Evolutionary conservation across 345 rosid genomes (phyloP).

Genomic region (Jatropha curcas): DNA sequence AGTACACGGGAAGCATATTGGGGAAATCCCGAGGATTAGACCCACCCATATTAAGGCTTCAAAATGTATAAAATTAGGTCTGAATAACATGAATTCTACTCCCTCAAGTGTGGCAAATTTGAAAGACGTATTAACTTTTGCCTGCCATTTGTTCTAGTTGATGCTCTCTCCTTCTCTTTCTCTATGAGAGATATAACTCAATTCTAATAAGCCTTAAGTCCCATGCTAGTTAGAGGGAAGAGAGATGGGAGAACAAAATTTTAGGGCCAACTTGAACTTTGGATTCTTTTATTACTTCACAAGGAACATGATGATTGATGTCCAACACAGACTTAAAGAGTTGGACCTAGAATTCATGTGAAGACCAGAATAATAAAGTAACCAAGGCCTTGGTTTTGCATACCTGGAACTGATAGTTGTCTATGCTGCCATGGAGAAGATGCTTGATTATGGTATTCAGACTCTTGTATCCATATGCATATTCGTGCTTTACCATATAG

Average conservation of each 20-base stretch:
- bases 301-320: neutral
- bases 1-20: neutral
- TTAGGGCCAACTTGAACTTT: neutral
- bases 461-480: neutral
- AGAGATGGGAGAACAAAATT: neutral
- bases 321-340: neutral
- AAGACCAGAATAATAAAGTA: neutral
- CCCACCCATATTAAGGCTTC: neutral
- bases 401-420: neutral
- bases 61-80: neutral
- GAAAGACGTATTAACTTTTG: neutral
- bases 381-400: neutral
- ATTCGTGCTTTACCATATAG: neutral
- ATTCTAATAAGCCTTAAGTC: too few species aligned
- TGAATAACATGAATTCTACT: neutral
- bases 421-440: neutral
- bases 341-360: neutral
- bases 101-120: neutral
- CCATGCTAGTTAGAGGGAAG: neutral
- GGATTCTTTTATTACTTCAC: neutral
- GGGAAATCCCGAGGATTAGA: neutral
- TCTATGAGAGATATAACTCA: too few species aligned
- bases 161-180: neutral
- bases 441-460: neutral
- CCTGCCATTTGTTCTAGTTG: neutral